Conservation (phyloP, 768 basidiomycete species). For the Tubosaeta brunneosetosa region DNA sequence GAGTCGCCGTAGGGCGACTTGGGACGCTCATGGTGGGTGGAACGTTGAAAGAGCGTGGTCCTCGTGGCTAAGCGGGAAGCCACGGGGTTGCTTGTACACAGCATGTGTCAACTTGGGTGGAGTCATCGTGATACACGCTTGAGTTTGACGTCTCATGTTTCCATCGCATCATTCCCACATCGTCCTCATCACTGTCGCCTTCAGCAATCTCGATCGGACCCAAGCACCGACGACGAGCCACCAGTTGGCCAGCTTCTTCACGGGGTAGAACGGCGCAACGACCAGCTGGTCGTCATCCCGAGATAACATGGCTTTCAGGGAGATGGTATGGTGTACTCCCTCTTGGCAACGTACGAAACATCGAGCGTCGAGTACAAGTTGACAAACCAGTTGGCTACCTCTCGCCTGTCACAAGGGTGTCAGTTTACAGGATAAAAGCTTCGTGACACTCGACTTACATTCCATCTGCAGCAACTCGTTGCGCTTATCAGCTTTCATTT, state of each 20-base stretch:
- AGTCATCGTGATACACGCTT: too few relatives aligned
- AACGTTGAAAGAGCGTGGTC: neutral
- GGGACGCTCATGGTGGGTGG: slow-evolving; percentile 8
- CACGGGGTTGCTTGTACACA: neutral
- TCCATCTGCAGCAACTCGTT: slow-evolving; percentile 79
- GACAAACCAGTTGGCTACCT: slow-evolving; percentile 83
- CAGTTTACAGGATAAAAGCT: neutral
- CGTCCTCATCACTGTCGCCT: slow-evolving; percentile 75
- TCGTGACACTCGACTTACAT: slow-evolving; percentile 54
- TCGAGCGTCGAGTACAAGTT: slow-evolving; percentile 98
- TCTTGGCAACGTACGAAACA: slow-evolving; percentile 80
- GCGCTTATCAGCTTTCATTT: slow-evolving; percentile 91
- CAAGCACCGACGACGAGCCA: slow-evolving; percentile 92
- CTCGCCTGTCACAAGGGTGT: slow-evolving; percentile 53
- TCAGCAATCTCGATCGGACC: slow-evolving; percentile 84
- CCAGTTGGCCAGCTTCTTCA: slow-evolving; percentile 91
- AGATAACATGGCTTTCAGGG: slow-evolving; percentile 71
- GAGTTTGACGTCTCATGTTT: slow-evolving; percentile 32
- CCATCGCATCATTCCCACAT: slow-evolving; percentile 58
- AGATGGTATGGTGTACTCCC: slow-evolving; percentile 78
- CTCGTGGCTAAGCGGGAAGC: neutral
- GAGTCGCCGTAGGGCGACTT: neutral
- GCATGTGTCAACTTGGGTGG: slow-evolving; percentile 41
- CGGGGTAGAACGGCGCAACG: slow-evolving; percentile 91
- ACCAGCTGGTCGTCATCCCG: slow-evolving; percentile 82